Evolutionary conservation across 192 early-diverging fungal species (phyloP), one percentile per base, ranked within the genome.

Genomic region (Helicostylum pulchrum): DNA sequence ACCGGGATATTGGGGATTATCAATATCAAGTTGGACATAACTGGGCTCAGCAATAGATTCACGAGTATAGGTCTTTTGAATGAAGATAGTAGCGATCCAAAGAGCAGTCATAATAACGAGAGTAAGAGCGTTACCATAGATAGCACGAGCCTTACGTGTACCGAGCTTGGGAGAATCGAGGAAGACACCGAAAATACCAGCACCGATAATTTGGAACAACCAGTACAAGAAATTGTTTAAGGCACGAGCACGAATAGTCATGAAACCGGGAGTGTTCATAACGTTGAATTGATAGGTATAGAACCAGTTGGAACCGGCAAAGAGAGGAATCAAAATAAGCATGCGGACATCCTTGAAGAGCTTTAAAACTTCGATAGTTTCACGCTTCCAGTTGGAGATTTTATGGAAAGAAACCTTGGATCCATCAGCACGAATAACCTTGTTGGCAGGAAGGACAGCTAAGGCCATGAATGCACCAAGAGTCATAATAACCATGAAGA

Each of bases 161-260:
- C 74, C 74, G 21, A 85, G 77, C 23, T 66, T 63, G 56, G 67
- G 61, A 46, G 55, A 73, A 74, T 94, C 90, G 23, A 92, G 83
- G 17, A 93, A 69, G 20, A 71, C 72, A n/a, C 88, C 88, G 65
- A 91, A 79, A 9, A 68, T 32, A 59, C 78, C 81, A 20, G 84
- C 85, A 23, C 87, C 90, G 32, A 78, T 14, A 66, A 93, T 93
- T 68, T 93, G 89, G 53, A 84, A 81, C 7, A 79, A 68, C 91
- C 91, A 93, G 68, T 93, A 93, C 17, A 89, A 62, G 49, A 88
- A 77, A 63, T 85, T 84, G 80, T 93, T 91, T 31, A 93, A 74
- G 4, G 82, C 78, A 60, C 88, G 84, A 23, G 89, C 86, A 39
- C 88, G 87, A 63, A 85, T 36, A 12, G 79, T 87, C 61, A 90